A percentile compares a stretch with the other conserved stretches of the same genome.
Conservation (phyloP, 2,329 filamentous ascomycete genomes). For the Sporothrix dimorphospora region DNA sequence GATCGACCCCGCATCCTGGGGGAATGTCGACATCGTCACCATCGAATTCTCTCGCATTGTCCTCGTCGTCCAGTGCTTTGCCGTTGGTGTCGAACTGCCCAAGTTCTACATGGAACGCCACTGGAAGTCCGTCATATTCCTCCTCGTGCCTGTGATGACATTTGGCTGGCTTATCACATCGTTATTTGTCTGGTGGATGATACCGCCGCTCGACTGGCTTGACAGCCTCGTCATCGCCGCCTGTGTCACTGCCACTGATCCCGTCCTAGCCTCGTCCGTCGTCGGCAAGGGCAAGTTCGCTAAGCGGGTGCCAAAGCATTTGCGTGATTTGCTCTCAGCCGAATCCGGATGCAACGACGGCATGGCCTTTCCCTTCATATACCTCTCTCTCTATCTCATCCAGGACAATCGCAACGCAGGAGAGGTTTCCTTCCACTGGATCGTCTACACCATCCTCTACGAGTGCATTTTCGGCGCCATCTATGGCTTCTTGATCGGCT, state of each 20-base stretch:
- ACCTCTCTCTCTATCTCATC: constrained; percentile 87
- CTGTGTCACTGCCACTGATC: constrained; percentile 96
- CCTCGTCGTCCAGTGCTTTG: constrained; percentile 89
- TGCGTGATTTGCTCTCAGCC: constrained; percentile 90
- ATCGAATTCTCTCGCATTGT: constrained; percentile 89
- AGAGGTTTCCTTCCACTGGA: constrained; percentile 80
- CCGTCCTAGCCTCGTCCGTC: constrained; percentile 93
- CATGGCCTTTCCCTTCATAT: constrained; percentile 99
- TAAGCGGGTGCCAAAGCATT: constrained; percentile 94
- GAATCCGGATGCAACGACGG: constrained; percentile 99
- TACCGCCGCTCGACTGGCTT: constrained; percentile 78
- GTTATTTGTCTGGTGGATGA: constrained; percentile 92
- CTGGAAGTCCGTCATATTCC: constrained; percentile 87
- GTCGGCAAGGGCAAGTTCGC: constrained; percentile 99
- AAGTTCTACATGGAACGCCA: constrained; percentile 97
- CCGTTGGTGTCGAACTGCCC: constrained; percentile 86
- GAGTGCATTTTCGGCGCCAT: constrained; percentile 93
- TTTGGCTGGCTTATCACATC: constrained; percentile 93
- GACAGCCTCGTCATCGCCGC: constrained; percentile 86
- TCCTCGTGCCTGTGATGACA: constrained; percentile 95
- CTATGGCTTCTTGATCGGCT: constrained; percentile 85
- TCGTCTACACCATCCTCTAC: constrained; percentile 88
- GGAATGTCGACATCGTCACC: constrained; percentile 82
- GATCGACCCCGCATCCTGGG: constrained; percentile 77
- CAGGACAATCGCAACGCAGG: constrained; percentile 71